Base-by-base conservation (phyloP, 2,329 filamentous ascomycete genomes). In the Exophiala alcalophila region DNA sequence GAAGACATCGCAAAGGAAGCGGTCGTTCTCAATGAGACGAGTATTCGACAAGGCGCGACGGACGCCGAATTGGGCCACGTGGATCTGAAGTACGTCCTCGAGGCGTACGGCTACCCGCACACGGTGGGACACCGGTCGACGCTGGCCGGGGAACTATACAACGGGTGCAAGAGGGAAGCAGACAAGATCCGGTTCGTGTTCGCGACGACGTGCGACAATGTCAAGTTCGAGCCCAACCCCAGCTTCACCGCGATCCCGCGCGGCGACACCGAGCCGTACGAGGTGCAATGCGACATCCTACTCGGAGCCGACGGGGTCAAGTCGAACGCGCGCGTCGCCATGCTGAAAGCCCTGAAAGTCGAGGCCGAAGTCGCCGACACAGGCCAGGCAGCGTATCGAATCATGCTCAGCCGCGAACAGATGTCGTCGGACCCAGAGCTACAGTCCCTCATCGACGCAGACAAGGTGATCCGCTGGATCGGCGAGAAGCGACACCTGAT, bases 61-160 rank as follows among this genome's bases (percentile, higher is more conserved):
- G 75, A 89, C 59, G 65, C 69, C 3, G 84, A 90, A 62, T 74
- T 91, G 5, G 79, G 78, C 3, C 80, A 84, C 54, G 84, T 91
- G 29, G 71, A 80, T 47, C 76, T 91, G 58, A 69, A 70, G 21
- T 80, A 87, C 54, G 80, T 91, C 50, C 68, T 75, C 35, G 65
- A 76, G 6, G 80, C 76, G 21, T 91, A 89, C 59, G 77, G 77
- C 24, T 88, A 84, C 60, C 80, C 84, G 0, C 86, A 91, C 65
- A 88, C 86, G 76, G 84, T 86, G 4, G 86, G 84, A 5, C 86
- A 92, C 61, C 79, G 86, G 14, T 74, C 82, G 0, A 84, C 81
- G 6, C 73, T 91, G 3, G 84, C 86, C 4, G 76, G 76, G 24
- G 76, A 77, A 4, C 66, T 91, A 21, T 89, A 81, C 63, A 72